Percentiles rank a stretch among this genome's conserved stretches.
phyloP scores from a whole-genome alignment of 495 filamentous ascomycete species.

The Rhypophila decipiens region DNA sequence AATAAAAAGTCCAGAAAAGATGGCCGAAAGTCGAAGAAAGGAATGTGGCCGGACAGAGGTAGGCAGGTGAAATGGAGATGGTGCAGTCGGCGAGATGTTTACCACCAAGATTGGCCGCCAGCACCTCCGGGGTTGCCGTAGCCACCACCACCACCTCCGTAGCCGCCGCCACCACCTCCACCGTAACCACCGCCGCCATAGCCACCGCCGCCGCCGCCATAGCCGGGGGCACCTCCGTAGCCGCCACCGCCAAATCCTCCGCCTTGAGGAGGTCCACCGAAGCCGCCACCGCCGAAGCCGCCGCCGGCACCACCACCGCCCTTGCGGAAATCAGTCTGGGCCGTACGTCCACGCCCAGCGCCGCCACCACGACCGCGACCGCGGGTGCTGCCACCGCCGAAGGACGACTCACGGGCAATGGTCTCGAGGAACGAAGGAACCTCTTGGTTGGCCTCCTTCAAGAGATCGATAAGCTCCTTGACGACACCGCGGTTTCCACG shows the following conservation, averaged over 20 bases:
- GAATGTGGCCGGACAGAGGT: too few relatives aligned
- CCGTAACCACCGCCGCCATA: constrained; percentile 46
- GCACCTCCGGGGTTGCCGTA: constrained; percentile 77
- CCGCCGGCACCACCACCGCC: constrained; percentile 53
- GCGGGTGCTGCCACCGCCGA: constrained; percentile 65
- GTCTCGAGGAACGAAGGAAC: constrained; percentile 90
- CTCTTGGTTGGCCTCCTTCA: constrained; percentile 98
- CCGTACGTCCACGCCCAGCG: constrained; percentile 55
- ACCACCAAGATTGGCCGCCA: constrained; percentile 92
- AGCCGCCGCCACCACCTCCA: constrained; percentile 56
- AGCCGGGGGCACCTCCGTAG: constrained; percentile 41
- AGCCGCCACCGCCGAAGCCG: constrained; percentile 47
- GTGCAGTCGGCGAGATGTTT: constrained; percentile 30
- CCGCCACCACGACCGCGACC: constrained; percentile 66
- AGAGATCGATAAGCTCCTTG: constrained; percentile 85
- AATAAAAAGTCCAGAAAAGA: constrained; percentile 12
- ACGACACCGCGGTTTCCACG: constrained; percentile 97
- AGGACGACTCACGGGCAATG: constrained; percentile 88
- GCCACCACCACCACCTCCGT: constrained; percentile 37
- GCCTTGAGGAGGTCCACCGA: constrained; percentile 36
- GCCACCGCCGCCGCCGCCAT: constrained; percentile 34
- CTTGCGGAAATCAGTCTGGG: constrained; percentile 88
- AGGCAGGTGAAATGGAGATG: background rate
- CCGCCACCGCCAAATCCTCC: constrained; percentile 70
- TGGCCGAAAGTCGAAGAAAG: too few relatives aligned